Conservation (phyloP, 164 flowering plant genomes). For the Brasenia schreberi region DNA sequence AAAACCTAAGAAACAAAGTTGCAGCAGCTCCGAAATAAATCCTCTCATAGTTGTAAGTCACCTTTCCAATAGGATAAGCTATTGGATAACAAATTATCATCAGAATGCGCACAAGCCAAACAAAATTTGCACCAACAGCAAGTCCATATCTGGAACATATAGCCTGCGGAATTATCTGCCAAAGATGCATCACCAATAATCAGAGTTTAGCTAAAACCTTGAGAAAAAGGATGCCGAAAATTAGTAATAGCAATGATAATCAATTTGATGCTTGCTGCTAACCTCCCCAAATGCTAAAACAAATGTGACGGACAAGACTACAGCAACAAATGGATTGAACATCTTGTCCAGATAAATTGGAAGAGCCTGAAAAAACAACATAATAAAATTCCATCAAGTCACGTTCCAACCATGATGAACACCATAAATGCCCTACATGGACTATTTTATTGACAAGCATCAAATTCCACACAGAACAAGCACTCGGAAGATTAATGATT, state of each 20-base stretch:
- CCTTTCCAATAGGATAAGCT: conserved; percentile 93
- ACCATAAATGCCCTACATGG: no score
- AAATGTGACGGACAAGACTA: conserved; percentile 89
- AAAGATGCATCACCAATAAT: not conserved
- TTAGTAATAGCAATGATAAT: no score
- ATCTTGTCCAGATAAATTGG: conserved; percentile 83
- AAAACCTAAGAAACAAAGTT: no score
- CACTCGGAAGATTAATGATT: no score
- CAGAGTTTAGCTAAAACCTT: no score
- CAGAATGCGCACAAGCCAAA: conserved; percentile 80
- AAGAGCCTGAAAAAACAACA: conserved; percentile 64
- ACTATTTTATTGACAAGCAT: no score
- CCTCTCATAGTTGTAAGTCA: conserved; percentile 11
- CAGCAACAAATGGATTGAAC: conserved; percentile 79
- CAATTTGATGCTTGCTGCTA: not conserved
- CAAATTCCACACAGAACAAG: no score
- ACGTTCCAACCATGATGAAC: not conserved
- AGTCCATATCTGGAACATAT: conserved; percentile 95
- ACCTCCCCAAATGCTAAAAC: conserved; percentile 98
- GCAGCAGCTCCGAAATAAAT: no score
- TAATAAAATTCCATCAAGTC: not conserved
- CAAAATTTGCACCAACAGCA: conserved; percentile 89
- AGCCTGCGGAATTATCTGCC: conserved; percentile 93
- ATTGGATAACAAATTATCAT: conserved; percentile 91
- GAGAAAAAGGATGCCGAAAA: no score